phyloP scores from a whole-genome alignment of 495 filamentous ascomycete species.

The Pseudoneurospora amorphoporcata region DNA sequence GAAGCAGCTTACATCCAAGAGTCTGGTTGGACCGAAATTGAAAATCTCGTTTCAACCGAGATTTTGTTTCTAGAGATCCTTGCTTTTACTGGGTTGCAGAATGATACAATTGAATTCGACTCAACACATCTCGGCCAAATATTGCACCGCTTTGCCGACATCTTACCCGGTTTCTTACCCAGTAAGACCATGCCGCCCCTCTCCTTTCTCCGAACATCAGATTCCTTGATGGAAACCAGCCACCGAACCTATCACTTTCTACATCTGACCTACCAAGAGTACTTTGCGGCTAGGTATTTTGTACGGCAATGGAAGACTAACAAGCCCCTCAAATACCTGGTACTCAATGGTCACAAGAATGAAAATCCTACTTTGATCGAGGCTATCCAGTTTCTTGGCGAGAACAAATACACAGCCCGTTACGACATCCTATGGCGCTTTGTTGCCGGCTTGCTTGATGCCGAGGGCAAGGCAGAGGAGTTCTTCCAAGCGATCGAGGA shows the following conservation, averaged over 20 bases:
- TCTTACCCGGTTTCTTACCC: not conserved
- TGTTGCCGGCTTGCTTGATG: constrained; percentile 29
- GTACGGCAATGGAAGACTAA: constrained; percentile 24
- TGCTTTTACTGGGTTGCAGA: constrained; percentile 30
- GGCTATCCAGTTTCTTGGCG: constrained; percentile 19
- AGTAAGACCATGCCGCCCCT: constrained; percentile 13
- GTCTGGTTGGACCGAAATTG: constrained; percentile 3
- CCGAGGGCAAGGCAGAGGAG: not conserved
- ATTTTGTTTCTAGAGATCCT: constrained; percentile 23
- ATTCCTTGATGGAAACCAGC: constrained; percentile 5
- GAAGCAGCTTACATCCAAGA: not conserved
- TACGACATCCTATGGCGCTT: constrained; percentile 38
- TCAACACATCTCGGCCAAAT: constrained; percentile 11
- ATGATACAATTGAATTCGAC: constrained; percentile 28
- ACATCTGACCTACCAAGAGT: constrained; percentile 34
- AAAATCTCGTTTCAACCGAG: constrained; percentile 12
- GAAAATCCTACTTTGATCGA: not conserved
- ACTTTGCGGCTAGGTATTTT: constrained; percentile 35
- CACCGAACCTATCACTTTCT: constrained; percentile 31
- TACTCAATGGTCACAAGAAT: constrained; percentile 1
- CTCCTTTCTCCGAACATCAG: constrained; percentile 26
- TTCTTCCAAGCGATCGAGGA: constrained; percentile 30
- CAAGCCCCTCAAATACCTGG: constrained; percentile 13
- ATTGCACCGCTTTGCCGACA: constrained; percentile 7
- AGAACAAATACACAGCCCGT: constrained; percentile 29